phyloP scores from a whole-genome alignment of 75 land plant species.

The Gnetum montanum region DNA sequence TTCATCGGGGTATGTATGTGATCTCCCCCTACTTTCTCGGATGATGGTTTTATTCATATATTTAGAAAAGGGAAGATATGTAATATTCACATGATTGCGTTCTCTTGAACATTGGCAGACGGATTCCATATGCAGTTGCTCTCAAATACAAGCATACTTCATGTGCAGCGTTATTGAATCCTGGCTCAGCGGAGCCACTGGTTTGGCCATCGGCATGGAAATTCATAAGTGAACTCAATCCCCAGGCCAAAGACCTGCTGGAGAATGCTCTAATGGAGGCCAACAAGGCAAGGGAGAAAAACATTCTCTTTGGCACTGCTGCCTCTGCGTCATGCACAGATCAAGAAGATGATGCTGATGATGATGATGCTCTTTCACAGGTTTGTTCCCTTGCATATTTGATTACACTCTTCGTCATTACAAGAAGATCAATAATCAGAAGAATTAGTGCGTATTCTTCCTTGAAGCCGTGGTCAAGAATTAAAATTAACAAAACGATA shows the following conservation, averaged over 20 bases:
- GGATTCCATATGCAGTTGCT: constrained; percentile 69
- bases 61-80: not conserved
- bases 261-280: constrained; percentile 79
- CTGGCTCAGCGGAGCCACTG: constrained; percentile 78
- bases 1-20: constrained; percentile 33
- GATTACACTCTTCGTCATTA: too few species aligned
- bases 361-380: constrained; percentile 41
- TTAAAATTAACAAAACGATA: not conserved
- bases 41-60: not conserved
- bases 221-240: constrained; percentile 76
- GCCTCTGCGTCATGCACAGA: constrained; percentile 28
- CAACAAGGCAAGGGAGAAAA: constrained; percentile 64
- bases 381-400: constrained; percentile 4
- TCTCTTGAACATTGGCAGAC: constrained; percentile 32
- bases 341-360: constrained; percentile 32
- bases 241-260: constrained; percentile 59
- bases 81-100: not conserved
- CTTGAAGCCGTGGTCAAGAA: not conserved
- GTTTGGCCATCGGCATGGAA: constrained; percentile 95
- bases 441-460: too few species aligned
- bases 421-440: too few species aligned
- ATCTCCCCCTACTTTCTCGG: not conserved
- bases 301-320: constrained; percentile 34
- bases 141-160: constrained; percentile 50
- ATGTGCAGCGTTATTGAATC: constrained; percentile 86